Evolutionary conservation across 2,329 filamentous ascomycete genomes (phyloP), one percentile per base, ranked within the genome.

Genomic region (Corinectria fuckeliana): DNA sequence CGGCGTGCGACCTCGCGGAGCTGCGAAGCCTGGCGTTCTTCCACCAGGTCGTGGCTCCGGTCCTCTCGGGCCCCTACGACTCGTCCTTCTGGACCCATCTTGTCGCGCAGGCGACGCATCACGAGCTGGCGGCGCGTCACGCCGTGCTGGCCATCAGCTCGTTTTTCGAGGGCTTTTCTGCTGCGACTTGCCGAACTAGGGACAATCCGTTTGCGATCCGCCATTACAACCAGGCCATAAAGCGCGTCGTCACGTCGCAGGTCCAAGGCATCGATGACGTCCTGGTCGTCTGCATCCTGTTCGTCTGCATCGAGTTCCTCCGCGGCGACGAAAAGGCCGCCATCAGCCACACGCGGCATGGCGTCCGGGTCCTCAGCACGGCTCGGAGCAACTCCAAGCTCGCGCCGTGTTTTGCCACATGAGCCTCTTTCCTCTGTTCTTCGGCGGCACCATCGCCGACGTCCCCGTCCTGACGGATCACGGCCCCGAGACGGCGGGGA

Each of bases 221-320:
- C 7, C 77, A 80, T 53, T 81, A 81, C 58, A 80, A 80, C 56
- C 64, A 71, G 0, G 78, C 79, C 1, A 77, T 81, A 21, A 65
- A 69, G 28, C 63, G 72, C 14, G 63, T 79, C 0, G 67, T 74
- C 9, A 58, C 68, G 1, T 67, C 70, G 2, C 32, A 58, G 0
- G 42, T 44, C 2, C 50, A 45, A 4, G 41, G 74, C 21, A 67
- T 76, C 14, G 74, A 77, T 28, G 65, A 74, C 0, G 74, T 80
- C 3, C 63, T 81, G 3, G 57, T 79, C 0, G 73, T 77, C 0
- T 81, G 78, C 56, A 59, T 80, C 2, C 65, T 81, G 14, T 81
- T 81, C 56, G 71, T 78, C 32, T 81, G 78, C 60, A 76, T 81
- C 52, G 79, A 81, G 60, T 74, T 78, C 55, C 66, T 81, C 1